phyloP scores from a whole-genome alignment of 371 early-diverging fungal species.

The Syncephalastrum contaminatum region DNA sequence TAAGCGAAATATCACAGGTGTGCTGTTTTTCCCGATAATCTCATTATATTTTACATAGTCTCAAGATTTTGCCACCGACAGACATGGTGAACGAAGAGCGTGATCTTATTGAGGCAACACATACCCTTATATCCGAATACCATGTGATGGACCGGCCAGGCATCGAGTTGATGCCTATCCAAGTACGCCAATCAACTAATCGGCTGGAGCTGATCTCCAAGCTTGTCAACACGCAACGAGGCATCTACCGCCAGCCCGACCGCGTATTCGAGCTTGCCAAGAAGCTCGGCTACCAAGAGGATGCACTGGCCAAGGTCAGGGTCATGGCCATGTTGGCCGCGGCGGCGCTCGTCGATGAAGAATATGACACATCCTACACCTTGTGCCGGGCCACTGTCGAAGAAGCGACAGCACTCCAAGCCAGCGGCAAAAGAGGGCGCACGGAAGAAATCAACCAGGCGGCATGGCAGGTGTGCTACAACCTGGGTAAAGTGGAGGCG shows the following conservation, averaged over 20 bases:
- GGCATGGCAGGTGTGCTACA: conserved; percentile 58
- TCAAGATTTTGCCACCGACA: conserved; percentile 65
- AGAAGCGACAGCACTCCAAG: conserved; percentile 19
- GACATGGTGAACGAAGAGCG: conserved; percentile 61
- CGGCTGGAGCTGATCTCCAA: conserved; percentile 66
- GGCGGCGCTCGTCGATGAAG: conserved; percentile 58
- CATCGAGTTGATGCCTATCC: conserved; percentile 69
- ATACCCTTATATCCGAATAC: conserved; percentile 59
- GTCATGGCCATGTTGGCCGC: conserved; percentile 57
- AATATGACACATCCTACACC: conserved; percentile 48
- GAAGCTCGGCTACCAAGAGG: conserved; percentile 60
- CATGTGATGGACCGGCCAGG: conserved; percentile 52
- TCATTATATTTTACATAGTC: conserved; percentile 48
- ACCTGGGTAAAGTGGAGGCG: conserved; percentile 44
- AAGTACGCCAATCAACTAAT: conserved; percentile 66
- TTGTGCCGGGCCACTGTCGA: conserved; percentile 52
- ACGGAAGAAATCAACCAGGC: conserved; percentile 49
- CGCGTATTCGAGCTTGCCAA: conserved; percentile 57
- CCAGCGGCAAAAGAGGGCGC: conserved; percentile 9
- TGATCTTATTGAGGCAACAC: conserved; percentile 75
- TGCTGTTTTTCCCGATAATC: no score
- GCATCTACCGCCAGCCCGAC: conserved; percentile 49
- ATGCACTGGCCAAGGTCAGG: conserved; percentile 48
- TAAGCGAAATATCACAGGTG: conserved; percentile 29
- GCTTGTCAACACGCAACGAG: conserved; percentile 50